Conservation (phyloP, 2,329 filamentous ascomycete genomes). For the Fusarium continuum region DNA sequence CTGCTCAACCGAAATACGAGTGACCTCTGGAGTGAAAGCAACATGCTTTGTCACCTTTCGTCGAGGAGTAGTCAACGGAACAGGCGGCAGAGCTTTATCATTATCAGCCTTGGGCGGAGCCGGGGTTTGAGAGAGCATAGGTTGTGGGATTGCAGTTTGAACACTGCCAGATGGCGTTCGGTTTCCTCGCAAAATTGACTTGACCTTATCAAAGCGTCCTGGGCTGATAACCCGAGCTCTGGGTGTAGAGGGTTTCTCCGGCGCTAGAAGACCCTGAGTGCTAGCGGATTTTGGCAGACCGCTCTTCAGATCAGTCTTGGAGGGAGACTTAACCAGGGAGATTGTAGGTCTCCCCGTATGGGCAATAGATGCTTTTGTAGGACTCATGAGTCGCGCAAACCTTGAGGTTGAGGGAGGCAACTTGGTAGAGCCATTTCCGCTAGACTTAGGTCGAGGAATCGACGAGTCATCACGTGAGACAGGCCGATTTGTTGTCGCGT, state of each 20-base stretch:
- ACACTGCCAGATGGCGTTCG: conserved; percentile 49
- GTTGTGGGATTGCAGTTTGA: conserved; percentile 60
- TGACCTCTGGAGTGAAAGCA: conserved; percentile 78
- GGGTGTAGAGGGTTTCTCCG: conserved; percentile 47
- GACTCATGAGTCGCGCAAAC: conserved; percentile 72
- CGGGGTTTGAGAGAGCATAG: conserved; percentile 58
- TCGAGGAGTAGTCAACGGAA: conserved; percentile 71
- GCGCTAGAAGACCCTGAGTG: conserved; percentile 54
- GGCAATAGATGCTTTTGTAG: conserved; percentile 76
- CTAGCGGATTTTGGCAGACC: conserved; percentile 61
- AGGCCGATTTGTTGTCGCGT: conserved; percentile 72
- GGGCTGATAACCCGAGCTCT: conserved; percentile 57
- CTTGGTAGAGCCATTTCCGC: conserved; percentile 32
- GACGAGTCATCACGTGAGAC: conserved; percentile 61
- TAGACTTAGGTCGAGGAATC: conserved; percentile 58
- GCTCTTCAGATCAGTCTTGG: conserved; percentile 55
- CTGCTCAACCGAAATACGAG: conserved; percentile 54
- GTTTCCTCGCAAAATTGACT: conserved; percentile 64
- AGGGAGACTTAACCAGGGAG: conserved; percentile 52
- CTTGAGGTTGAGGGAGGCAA: conserved; percentile 58
- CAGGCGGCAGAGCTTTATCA: conserved; percentile 62
- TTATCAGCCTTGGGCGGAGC: conserved; percentile 58
- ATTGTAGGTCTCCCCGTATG: conserved; percentile 43
- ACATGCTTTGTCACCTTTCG: conserved; percentile 76
- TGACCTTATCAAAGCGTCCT: conserved; percentile 63